phyloP scores from a whole-genome alignment of 352 stramenopile species.

The Nothophytophthora sp. region DNA sequence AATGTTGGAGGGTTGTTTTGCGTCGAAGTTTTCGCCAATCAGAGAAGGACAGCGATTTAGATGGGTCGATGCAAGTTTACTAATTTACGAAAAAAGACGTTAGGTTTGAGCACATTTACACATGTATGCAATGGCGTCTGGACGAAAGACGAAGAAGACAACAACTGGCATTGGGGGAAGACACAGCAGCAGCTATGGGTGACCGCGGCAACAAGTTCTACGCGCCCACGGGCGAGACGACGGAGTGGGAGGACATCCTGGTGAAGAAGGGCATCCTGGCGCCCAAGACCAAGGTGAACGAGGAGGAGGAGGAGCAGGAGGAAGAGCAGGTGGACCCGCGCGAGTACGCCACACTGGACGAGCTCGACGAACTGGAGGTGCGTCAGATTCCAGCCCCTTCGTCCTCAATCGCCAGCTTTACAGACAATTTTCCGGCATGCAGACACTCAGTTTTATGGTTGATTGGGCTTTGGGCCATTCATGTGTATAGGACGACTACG shows the following conservation, averaged over 20 bases:
- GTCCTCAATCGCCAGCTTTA: too few species aligned
- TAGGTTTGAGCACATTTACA: too few species aligned
- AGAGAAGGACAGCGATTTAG: too few species aligned
- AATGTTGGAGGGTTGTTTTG: too few species aligned
- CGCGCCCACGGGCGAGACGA: slow-evolving; percentile 87
- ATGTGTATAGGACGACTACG: slow-evolving; percentile 70
- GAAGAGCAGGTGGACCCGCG: slow-evolving; percentile 74
- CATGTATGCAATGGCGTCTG: too few species aligned
- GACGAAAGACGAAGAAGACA: too few species aligned
- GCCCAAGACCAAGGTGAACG: slow-evolving; percentile 86
- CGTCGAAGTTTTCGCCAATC: too few species aligned
- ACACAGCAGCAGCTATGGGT: slow-evolving; percentile 31
- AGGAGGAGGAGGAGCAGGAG: slow-evolving; percentile 73
- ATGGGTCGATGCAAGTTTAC: too few species aligned
- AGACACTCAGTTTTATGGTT: too few species aligned
- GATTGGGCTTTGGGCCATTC: background rate
- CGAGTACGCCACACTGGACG: slow-evolving; percentile 81
- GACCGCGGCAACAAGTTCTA: slow-evolving; percentile 86
- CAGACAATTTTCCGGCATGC: too few species aligned
- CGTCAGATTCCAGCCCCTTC: slow-evolving; percentile 1
- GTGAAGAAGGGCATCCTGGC: slow-evolving; percentile 89
- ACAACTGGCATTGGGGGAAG: background rate
- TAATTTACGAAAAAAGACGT: too few species aligned
- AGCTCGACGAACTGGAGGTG: slow-evolving; percentile 85
- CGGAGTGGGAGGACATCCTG: slow-evolving; percentile 90